phyloP scores from a whole-genome alignment of 2,329 filamentous ascomycete genomes.

The Aspergillus candidus region DNA sequence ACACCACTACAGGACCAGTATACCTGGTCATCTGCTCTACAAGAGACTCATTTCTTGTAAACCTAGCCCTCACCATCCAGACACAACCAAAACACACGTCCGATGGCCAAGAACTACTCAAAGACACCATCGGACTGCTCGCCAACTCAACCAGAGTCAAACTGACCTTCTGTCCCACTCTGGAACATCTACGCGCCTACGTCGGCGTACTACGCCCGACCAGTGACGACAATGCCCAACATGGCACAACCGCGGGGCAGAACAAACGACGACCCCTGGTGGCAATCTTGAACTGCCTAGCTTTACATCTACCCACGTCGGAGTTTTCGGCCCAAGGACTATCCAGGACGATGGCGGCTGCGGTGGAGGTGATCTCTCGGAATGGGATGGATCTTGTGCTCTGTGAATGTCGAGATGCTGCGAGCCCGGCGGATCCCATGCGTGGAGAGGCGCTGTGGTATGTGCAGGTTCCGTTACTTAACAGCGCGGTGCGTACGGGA shows the following conservation, averaged over 20 bases:
- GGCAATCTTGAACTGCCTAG: slow-evolving; percentile 36
- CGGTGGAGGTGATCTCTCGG: slow-evolving; percentile 33
- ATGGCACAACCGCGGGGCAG: background rate
- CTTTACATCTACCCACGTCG: slow-evolving; percentile 37
- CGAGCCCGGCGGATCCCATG: slow-evolving; percentile 24
- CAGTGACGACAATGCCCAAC: background rate
- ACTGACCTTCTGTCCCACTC: slow-evolving; percentile 66
- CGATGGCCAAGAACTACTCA: slow-evolving; percentile 44
- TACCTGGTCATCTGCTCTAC: slow-evolving; percentile 64
- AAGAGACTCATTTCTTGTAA: slow-evolving; percentile 57
- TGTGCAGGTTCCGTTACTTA: slow-evolving; percentile 57
- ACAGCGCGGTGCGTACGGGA: slow-evolving; percentile 46
- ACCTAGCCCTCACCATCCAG: slow-evolving; percentile 49
- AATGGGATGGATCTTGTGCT: slow-evolving; percentile 30
- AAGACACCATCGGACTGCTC: slow-evolving; percentile 62
- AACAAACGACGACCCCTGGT: slow-evolving; percentile 22
- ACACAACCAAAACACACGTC: slow-evolving; percentile 13
- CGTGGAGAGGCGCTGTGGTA: slow-evolving; percentile 36
- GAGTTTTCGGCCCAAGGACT: slow-evolving; percentile 46
- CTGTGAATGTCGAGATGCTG: slow-evolving; percentile 35
- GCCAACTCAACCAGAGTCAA: slow-evolving; percentile 63
- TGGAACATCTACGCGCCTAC: slow-evolving; percentile 71
- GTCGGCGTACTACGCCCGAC: slow-evolving; percentile 50
- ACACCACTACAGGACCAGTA: slow-evolving; percentile 53
- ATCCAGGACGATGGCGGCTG: slow-evolving; percentile 38